These are phyloP conservation scores for Paraphaeosphaeria sporulosa DNA, from an alignment of 2,329 filamentous ascomycete species.

Conservation along the genomic window DNA sequence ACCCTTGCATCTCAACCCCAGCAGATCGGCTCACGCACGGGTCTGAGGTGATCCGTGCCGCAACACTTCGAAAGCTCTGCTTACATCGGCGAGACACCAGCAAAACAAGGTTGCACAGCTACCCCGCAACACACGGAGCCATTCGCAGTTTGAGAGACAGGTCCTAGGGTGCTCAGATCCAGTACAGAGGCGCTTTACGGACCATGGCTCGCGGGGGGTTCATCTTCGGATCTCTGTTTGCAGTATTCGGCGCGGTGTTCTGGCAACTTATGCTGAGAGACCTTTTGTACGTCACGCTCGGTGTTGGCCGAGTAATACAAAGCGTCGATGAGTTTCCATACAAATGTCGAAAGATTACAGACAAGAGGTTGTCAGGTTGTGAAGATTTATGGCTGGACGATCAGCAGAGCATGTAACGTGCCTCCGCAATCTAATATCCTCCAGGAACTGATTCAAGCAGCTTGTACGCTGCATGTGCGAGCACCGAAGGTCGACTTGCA, in stretches of 20 bases:
- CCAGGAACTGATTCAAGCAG: not conserved
- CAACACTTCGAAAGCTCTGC: not conserved
- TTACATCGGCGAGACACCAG: not conserved
- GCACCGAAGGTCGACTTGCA: conserved; percentile 26
- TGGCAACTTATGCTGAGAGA: conserved; percentile 39
- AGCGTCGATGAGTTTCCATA: conserved; percentile 40
- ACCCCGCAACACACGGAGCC: not conserved
- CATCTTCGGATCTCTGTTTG: conserved; percentile 2
- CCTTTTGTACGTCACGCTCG: conserved; percentile 29
- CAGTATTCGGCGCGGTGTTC: conserved; percentile 24
- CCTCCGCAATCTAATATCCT: not conserved
- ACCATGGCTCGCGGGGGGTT: conserved; percentile 7
- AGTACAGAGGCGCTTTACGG: not conserved
- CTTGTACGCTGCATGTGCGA: conserved; percentile 41
- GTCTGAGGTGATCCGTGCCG: not conserved
- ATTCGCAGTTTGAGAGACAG: not conserved
- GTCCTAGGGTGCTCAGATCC: not conserved
- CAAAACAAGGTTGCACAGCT: not conserved
- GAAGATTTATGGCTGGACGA: conserved; percentile 44
- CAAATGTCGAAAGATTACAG: conserved; percentile 30
- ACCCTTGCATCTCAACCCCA: not conserved
- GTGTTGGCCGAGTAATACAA: conserved; percentile 37
- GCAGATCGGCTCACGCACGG: not conserved
- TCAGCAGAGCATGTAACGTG: conserved; percentile 21
- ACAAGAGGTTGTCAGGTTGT: conserved; percentile 37